Percentiles rank a stretch among this genome's conserved stretches.
These are phyloP conservation scores for Rubroshorea leprosula DNA, from an alignment of 345 rosid genomes.

Conservation along the genomic window DNA sequence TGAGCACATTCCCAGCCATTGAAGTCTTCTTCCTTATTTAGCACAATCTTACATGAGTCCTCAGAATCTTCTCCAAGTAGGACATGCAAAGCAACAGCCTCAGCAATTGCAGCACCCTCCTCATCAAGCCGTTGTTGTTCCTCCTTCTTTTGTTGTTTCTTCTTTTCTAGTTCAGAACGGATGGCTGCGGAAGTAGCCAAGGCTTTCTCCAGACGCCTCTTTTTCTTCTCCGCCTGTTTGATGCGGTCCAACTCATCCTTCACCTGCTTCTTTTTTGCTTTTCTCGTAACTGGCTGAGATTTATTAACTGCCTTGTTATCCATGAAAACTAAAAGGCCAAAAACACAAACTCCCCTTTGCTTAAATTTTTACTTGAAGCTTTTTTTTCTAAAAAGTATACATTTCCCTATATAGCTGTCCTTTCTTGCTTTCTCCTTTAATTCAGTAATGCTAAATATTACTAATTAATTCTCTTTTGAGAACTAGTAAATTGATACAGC, in stretches of 20 bases:
- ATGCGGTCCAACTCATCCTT: conserved; percentile 78
- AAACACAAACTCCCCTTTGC: conserved; percentile 24
- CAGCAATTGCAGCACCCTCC: conserved; percentile 97
- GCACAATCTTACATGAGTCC: conserved; percentile 51
- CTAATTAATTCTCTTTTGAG: conserved; percentile 30
- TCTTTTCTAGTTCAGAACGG: conserved; percentile 68
- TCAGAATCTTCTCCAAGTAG: conserved; percentile 85
- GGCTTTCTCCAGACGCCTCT: conserved; percentile 81
- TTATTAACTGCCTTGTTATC: conserved; percentile 57
- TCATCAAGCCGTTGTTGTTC: conserved; percentile 96
- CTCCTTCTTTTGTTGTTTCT: conserved; percentile 80
- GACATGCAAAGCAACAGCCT: conserved; percentile 94
- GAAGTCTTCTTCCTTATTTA: conserved; percentile 40
- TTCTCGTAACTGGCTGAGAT: conserved; percentile 56
- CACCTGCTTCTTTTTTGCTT: conserved; percentile 69
- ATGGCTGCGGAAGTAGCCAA: conserved; percentile 88
- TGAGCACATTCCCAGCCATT: conserved; percentile 43
- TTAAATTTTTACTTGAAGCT: conserved; percentile 17
- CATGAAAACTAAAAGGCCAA: conserved; percentile 37
- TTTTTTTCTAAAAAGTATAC: conserved; percentile 47
- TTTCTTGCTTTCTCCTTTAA: conserved; percentile 16
- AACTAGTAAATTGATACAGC: conserved; percentile 18
- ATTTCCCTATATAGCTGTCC: conserved; percentile 38
- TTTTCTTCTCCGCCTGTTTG: conserved; percentile 89
- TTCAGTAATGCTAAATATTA: conserved; percentile 22